Percentiles rank a stretch among this genome's conserved stretches.
phyloP scores from a whole-genome alignment of 163 green algal genomes.

The Trebouxiophyceae sp. region DNA sequence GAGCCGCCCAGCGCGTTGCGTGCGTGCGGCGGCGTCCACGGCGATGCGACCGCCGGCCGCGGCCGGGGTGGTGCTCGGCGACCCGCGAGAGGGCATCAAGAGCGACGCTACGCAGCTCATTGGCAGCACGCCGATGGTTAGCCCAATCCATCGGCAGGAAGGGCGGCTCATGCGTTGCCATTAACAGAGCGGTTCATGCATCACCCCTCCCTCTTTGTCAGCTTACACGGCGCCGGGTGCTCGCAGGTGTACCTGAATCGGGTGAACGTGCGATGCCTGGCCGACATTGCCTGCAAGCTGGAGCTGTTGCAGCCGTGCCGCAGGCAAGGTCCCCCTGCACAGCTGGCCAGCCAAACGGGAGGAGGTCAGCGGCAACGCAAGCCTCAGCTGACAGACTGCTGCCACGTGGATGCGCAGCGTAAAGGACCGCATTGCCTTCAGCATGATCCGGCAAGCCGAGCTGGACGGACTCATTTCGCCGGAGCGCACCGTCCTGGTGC shows the following conservation, averaged over 20 bases:
- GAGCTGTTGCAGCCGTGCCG: slow-evolving; percentile 89
- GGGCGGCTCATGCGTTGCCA: too few relatives aligned
- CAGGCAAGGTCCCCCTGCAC: slow-evolving; percentile 30
- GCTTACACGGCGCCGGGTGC: too few relatives aligned
- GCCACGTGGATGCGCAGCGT: slow-evolving; percentile 73
- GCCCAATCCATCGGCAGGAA: neutral
- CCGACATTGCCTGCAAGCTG: slow-evolving; percentile 83
- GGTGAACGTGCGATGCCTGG: slow-evolving; percentile 65
- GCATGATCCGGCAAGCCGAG: slow-evolving; percentile 80
- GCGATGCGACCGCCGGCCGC: too few relatives aligned
- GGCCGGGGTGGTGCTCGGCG: too few relatives aligned
- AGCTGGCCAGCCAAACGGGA: neutral
- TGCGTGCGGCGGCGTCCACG: too few relatives aligned
- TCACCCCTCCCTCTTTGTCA: too few relatives aligned
- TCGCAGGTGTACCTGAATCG: slow-evolving; percentile 85
- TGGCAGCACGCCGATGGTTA: slow-evolving; percentile 68
- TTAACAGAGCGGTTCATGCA: too few relatives aligned
- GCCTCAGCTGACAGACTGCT: too few relatives aligned
- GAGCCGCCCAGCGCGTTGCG: too few relatives aligned
- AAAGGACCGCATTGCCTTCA: slow-evolving; percentile 81
- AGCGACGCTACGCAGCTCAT: slow-evolving; percentile 53
- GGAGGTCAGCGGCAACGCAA: too few relatives aligned
- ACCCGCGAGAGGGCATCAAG: slow-evolving; percentile 35
- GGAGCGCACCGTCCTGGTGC: slow-evolving; percentile 58
- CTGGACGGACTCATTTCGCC: slow-evolving; percentile 64